Evolutionary conservation across 2,329 filamentous ascomycete species (phyloP).

Genomic region (Xylaria sp.): DNA sequence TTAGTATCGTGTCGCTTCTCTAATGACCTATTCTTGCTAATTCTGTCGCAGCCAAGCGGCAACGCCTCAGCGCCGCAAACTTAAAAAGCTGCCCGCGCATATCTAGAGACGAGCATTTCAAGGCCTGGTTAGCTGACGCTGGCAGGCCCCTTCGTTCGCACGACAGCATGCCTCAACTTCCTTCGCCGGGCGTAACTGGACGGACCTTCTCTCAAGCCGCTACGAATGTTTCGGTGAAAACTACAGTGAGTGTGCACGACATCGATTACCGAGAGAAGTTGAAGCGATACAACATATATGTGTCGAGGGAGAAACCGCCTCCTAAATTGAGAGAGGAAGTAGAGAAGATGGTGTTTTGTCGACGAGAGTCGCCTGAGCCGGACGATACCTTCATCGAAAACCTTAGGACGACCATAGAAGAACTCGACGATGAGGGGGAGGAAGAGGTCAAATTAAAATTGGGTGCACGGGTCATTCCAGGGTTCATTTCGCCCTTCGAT

Average conservation of each 20-base stretch:
- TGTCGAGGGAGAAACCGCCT: neutral
- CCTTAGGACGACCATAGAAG: neutral
- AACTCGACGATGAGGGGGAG: neutral
- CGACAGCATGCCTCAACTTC: neutral
- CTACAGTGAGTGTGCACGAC: neutral
- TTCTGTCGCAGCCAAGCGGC: no score
- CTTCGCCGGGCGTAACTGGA: neutral
- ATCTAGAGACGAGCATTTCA: no score
- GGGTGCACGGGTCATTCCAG: neutral
- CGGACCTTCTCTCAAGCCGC: neutral
- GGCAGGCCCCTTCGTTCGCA: no score
- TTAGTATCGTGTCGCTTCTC: no score
- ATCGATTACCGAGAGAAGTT: neutral
- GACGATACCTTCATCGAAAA: neutral
- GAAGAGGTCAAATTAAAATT: neutral
- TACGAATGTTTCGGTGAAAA: neutral
- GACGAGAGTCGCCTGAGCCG: neutral
- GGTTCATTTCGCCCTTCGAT: neutral
- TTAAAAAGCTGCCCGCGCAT: no score
- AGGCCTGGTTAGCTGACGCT: no score
- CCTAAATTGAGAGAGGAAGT: neutral
- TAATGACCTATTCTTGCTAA: no score
- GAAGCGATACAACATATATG: neutral
- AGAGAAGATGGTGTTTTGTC: neutral
- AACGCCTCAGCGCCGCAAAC: no score